Percentiles rank a stretch among this genome's conserved stretches.
phyloP scores from a whole-genome alignment of 352 stramenopile genomes.

The Phytophthora pseudosyringae region DNA sequence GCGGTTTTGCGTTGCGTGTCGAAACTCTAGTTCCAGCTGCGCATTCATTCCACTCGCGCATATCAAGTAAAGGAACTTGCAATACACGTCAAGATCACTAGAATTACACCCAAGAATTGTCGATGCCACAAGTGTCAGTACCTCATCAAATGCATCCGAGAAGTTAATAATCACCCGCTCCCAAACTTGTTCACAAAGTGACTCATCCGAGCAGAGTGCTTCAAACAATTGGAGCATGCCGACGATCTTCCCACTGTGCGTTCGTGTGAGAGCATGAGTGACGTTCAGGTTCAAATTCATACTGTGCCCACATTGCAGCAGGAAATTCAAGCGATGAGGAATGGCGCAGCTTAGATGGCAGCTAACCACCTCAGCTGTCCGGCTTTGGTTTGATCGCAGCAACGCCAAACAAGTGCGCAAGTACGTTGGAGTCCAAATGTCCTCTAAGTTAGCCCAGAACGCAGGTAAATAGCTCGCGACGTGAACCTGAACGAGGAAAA shows the following conservation, averaged over 20 bases:
- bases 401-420: conserved; percentile 18
- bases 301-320: conserved; percentile 12
- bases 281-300: conserved; percentile 15
- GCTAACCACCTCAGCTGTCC: conserved; percentile 5
- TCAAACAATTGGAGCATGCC: conserved; percentile 17
- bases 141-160: conserved; percentile 1
- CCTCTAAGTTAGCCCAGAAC: conserved; percentile 21
- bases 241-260: conserved; percentile 4
- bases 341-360: conserved; percentile 16
- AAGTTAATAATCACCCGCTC: conserved; percentile 5
- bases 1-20: background rate
- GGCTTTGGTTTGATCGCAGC: conserved; percentile 1
- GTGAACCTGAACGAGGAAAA: conserved; percentile 28
- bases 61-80: conserved; percentile 22
- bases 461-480: background rate
- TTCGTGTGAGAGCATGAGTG: conserved; percentile 1
- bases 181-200: conserved; percentile 28
- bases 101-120: background rate
- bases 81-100: conserved; percentile 18
- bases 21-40: conserved; percentile 14
- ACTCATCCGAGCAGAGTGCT: conserved; percentile 11
- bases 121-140: conserved; percentile 9
- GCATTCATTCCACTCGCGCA: conserved; percentile 10
- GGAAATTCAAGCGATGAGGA: conserved; percentile 19
- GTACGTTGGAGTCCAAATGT: conserved; percentile 20